phyloP scores from a whole-genome alignment of 2,329 filamentous ascomycete species.

The Fusarium drepaniforme region DNA sequence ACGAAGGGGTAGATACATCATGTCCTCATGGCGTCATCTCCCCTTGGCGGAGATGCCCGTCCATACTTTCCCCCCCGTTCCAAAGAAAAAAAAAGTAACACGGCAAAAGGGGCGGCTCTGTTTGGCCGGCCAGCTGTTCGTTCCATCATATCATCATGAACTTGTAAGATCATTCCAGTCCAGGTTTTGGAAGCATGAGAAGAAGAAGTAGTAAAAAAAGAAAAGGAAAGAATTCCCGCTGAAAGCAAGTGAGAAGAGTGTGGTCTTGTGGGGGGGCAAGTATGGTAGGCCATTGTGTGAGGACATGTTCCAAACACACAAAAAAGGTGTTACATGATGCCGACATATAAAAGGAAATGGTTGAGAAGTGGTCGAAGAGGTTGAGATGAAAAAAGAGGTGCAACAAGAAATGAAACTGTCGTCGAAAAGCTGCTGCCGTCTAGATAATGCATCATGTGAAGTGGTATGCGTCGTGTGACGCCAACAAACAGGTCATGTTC shows the following conservation, averaged over 20 bases:
- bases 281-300: background rate
- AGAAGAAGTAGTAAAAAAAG: conserved; percentile 6
- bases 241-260: conserved; percentile 20
- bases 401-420: conserved; percentile 28
- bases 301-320: conserved; percentile 8
- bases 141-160: conserved; percentile 48
- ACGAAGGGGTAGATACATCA: conserved; percentile 26
- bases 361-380: conserved; percentile 15
- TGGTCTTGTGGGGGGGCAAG: background rate
- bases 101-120: conserved; percentile 39
- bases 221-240: conserved; percentile 14
- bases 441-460: conserved; percentile 43
- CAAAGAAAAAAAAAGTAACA: conserved; percentile 39
- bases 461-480: conserved; percentile 27
- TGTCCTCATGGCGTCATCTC: conserved; percentile 32
- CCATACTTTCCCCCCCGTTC: conserved; percentile 12
- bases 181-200: conserved; percentile 23
- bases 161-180: conserved; percentile 33
- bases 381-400: conserved; percentile 1
- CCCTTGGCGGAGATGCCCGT: background rate
- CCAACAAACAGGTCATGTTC: conserved; percentile 30
- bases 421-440: conserved; percentile 38
- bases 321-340: background rate
- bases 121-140: conserved; percentile 43
- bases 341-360: conserved; percentile 30